Percentiles rank a stretch among this genome's conserved stretches.
Evolutionary conservation across 805 yeast species (phyloP).

Genomic region (Metschnikowia rubicola): DNA sequence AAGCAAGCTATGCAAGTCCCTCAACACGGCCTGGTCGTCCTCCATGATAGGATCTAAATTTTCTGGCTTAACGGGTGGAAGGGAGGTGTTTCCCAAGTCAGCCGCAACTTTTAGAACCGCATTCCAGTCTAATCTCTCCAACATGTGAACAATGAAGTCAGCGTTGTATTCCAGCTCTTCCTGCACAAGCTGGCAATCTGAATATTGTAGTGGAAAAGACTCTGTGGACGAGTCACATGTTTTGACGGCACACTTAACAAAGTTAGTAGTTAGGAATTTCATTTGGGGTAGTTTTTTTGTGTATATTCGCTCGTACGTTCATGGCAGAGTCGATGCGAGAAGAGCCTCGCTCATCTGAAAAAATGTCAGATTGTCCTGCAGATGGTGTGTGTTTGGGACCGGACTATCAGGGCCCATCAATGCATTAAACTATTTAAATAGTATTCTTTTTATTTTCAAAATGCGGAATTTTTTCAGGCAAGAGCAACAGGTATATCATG

Average conservation of each 20-base stretch:
- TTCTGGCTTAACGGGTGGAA: slow-evolving; percentile 52
- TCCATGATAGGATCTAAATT: slow-evolving; percentile 51
- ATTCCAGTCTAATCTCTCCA: slow-evolving; percentile 84
- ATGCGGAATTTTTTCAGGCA: background rate
- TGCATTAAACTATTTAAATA: background rate
- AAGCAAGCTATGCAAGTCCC: slow-evolving; percentile 72
- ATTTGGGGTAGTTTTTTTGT: slow-evolving; percentile 31
- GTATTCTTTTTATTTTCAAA: too few relatives aligned
- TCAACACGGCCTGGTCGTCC: slow-evolving; percentile 52
- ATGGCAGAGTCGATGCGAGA: background rate
- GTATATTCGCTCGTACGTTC: background rate
- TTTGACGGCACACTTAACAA: slow-evolving; percentile 89
- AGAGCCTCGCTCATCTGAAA: slow-evolving; percentile 6
- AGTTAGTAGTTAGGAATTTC: slow-evolving; percentile 95
- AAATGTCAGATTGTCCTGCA: slow-evolving; percentile 3
- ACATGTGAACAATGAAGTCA: slow-evolving; percentile 69
- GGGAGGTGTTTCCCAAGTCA: slow-evolving; percentile 46
- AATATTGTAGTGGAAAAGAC: slow-evolving; percentile 76
- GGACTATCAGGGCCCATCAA: background rate
- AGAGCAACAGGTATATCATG: background rate
- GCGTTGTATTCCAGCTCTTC: slow-evolving; percentile 82
- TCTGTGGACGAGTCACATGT: slow-evolving; percentile 69
- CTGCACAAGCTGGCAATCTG: slow-evolving; percentile 65
- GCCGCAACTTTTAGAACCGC: slow-evolving; percentile 75
- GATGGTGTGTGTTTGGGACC: background rate